Percentiles rank a stretch among this genome's conserved stretches.
phyloP scores from a whole-genome alignment of 306 rosid species.

The Cyamopsis tetragonoloba region DNA sequence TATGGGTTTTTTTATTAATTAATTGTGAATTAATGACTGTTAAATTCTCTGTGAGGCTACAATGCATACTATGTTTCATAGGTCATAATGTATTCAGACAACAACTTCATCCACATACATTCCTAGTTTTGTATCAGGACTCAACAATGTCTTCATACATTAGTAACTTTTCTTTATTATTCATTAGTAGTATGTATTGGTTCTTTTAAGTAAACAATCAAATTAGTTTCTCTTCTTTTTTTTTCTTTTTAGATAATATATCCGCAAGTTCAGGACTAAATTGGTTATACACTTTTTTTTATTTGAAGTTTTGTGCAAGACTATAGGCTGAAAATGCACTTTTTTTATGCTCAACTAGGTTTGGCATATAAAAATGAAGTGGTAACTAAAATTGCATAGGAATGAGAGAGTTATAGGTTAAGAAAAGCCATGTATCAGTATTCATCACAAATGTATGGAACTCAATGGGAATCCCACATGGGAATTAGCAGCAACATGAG shows the following conservation, averaged over 20 bases:
- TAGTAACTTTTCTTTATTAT: not conserved
- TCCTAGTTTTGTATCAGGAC: conserved; percentile 18
- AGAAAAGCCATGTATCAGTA: conserved; percentile 18
- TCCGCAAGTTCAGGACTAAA: too few relatives aligned
- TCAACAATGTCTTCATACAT: conserved; percentile 25
- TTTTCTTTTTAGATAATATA: too few relatives aligned
- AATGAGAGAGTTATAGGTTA: not conserved
- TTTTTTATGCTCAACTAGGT: not conserved
- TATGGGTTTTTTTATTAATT: not conserved
- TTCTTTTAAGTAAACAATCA: too few relatives aligned
- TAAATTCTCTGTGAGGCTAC: conserved; percentile 3
- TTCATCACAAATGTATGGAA: conserved; percentile 13
- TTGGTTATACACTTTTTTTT: too few relatives aligned
- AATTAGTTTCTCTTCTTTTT: too few relatives aligned
- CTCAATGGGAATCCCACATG: conserved; percentile 21
- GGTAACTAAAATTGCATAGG: not conserved
- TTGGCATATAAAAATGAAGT: conserved; percentile 13
- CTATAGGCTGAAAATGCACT: not conserved
- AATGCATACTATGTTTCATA: not conserved
- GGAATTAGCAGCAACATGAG: conserved; percentile 18
- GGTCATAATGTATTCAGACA: conserved; percentile 23
- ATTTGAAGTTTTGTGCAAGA: not conserved
- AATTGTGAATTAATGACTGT: not conserved
- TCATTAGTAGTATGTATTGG: too few relatives aligned
- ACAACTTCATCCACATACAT: conserved; percentile 8